These are phyloP conservation scores for Mangifera indica DNA, from an alignment of 345 rosid genomes.

Conservation along the genomic window DNA sequence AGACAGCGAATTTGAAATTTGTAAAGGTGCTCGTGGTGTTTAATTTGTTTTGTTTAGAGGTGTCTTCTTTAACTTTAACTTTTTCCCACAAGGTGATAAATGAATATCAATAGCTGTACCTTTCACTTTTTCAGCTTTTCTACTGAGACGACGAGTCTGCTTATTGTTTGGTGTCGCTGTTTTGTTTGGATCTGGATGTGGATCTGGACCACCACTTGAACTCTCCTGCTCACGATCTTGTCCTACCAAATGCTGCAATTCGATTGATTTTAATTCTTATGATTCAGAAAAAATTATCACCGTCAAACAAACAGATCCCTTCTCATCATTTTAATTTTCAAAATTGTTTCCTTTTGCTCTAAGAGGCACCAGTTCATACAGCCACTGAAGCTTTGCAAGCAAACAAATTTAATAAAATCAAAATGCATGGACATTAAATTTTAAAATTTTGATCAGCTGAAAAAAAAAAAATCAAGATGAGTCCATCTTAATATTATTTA, in stretches of 20 bases:
- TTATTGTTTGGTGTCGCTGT: constrained; percentile 33
- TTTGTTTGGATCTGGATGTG: constrained; percentile 75
- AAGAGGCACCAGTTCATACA: neutral
- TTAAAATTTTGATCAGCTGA: neutral
- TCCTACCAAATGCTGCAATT: constrained; percentile 60
- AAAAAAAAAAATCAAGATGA: neutral
- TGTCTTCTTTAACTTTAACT: constrained; percentile 17
- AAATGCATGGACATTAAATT: neutral
- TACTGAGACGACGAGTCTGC: constrained; percentile 52
- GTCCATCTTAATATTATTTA: neutral
- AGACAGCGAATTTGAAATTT: constrained; percentile 26
- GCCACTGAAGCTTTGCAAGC: neutral
- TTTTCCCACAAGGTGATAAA: constrained; percentile 16
- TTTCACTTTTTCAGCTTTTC: constrained; percentile 59
- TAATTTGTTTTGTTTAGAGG: constrained; percentile 11
- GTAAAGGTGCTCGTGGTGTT: constrained; percentile 10
- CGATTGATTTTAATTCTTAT: neutral
- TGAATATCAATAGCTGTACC: constrained; percentile 36
- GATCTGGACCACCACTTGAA: constrained; percentile 69
- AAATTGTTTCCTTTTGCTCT: neutral
- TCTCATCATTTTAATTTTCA: constrained; percentile 3
- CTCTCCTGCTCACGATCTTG: constrained; percentile 51
- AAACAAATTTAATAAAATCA: neutral
- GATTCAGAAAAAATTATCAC: neutral
- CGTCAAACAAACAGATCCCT: neutral